These are phyloP conservation scores for Rhizopogon rudus DNA, from an alignment of 768 basidiomycete genomes.

Conservation along the genomic window DNA sequence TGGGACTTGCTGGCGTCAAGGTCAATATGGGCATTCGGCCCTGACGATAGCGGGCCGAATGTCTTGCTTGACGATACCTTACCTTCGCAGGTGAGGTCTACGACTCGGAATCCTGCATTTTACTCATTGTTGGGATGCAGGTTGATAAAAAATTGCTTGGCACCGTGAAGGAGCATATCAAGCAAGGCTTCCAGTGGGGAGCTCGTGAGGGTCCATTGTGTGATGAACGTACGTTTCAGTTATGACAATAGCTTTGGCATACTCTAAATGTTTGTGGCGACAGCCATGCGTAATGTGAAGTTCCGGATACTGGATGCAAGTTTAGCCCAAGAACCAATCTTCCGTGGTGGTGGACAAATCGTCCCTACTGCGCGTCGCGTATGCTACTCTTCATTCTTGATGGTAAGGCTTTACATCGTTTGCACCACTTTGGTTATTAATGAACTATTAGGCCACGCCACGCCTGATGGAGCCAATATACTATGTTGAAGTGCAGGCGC, in stretches of 20 bases:
- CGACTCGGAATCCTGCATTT: background rate
- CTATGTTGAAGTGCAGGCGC: slow-evolving; percentile 99
- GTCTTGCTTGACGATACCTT: slow-evolving; percentile 93
- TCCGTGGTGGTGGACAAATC: slow-evolving; percentile 96
- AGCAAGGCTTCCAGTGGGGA: slow-evolving; percentile 99
- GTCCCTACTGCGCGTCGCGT: slow-evolving; percentile 98
- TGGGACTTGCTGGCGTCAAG: slow-evolving; percentile 98
- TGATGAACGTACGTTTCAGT: slow-evolving; percentile 85
- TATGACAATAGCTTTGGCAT: background rate
- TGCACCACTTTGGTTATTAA: slow-evolving; percentile 1
- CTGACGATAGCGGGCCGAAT: slow-evolving; percentile 93
- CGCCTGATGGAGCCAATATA: slow-evolving; percentile 96
- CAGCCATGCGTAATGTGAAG: slow-evolving; percentile 98
- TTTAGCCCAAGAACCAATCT: slow-evolving; percentile 93
- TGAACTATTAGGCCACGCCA: slow-evolving; percentile 72
- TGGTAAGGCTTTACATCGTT: slow-evolving; percentile 52
- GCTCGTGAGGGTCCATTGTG: slow-evolving; percentile 96
- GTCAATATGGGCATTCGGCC: slow-evolving; percentile 99
- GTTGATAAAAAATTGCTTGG: slow-evolving; percentile 91
- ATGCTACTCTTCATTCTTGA: slow-evolving; percentile 98
- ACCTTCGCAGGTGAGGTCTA: slow-evolving; percentile 71
- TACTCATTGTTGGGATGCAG: slow-evolving; percentile 29
- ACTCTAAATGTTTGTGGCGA: background rate
- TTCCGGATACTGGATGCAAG: slow-evolving; percentile 93
- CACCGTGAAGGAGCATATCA: slow-evolving; percentile 91